phyloP scores from a whole-genome alignment of 345 rosid genomes.

The Rubroshorea leprosula region DNA sequence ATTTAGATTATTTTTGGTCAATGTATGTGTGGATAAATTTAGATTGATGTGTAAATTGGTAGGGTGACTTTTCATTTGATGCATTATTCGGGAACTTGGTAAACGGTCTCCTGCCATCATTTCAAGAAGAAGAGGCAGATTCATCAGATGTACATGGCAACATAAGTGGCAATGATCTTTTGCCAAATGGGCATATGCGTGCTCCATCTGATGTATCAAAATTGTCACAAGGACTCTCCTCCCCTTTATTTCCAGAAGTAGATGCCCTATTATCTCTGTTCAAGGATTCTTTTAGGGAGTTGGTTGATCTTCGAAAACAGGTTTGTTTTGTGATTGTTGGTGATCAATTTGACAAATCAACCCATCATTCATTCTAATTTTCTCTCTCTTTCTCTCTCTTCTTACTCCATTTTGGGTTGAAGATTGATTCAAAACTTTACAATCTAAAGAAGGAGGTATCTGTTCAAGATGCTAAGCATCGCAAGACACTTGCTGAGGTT shows the following conservation, averaged over 20 bases:
- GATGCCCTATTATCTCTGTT: conserved; percentile 79
- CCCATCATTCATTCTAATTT: conserved; percentile 11
- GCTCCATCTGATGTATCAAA: conserved; percentile 52
- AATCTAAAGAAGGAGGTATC: conserved; percentile 90
- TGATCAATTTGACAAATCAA: not conserved
- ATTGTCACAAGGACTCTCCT: conserved; percentile 40
- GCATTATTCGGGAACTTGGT: conserved; percentile 91
- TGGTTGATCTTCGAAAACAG: conserved; percentile 87
- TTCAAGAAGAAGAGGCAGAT: conserved; percentile 76
- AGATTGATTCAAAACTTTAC: conserved; percentile 88
- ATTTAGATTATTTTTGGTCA: conserved; percentile 6
- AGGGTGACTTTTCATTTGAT: conserved; percentile 99
- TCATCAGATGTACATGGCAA: conserved; percentile 56
- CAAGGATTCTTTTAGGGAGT: conserved; percentile 83
- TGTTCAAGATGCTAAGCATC: conserved; percentile 86
- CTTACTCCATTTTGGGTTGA: conserved; percentile 22
- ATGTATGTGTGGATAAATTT: not conserved
- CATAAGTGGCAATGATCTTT: conserved; percentile 47
- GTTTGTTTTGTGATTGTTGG: conserved; percentile 25
- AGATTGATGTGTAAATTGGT: conserved; percentile 13
- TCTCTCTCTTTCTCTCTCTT: not conserved
- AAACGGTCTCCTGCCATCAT: conserved; percentile 73
- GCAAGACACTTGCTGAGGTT: conserved; percentile 93
- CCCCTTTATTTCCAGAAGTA: conserved; percentile 93
- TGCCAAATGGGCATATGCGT: conserved; percentile 65